Evolutionary conservation across 345 rosid genomes (phyloP).

Genomic region (Adansonia digitata): DNA sequence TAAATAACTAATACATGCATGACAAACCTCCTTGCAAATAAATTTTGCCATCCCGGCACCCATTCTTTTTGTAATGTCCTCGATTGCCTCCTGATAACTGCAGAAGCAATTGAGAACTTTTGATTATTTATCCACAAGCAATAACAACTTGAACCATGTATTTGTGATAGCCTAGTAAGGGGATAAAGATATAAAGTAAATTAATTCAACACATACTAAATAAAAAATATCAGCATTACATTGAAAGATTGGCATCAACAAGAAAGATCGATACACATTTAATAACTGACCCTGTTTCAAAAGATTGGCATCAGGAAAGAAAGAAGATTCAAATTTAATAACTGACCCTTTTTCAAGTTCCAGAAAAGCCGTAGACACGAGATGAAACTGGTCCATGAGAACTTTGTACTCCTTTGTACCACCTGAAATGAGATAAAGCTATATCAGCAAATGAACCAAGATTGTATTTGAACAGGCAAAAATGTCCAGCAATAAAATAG

Average conservation of each 20-base stretch:
- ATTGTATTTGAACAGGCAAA: too few relatives aligned
- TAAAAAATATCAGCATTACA: neutral
- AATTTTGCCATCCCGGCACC: conserved; percentile 98
- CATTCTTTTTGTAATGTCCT: conserved; percentile 75
- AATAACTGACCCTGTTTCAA: conserved; percentile 55
- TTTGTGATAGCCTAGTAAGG: neutral
- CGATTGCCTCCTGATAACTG: conserved; percentile 82
- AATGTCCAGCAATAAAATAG: too few relatives aligned
- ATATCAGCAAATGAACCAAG: conserved; percentile 1
- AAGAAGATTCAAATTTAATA: neutral
- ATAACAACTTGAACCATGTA: neutral
- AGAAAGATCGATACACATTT: neutral
- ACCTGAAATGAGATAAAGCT: conserved; percentile 41
- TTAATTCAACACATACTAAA: too few relatives aligned
- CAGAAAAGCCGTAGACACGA: conserved; percentile 72
- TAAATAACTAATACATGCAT: conserved; percentile 9
- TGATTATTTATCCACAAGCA: neutral
- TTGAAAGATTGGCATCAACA: neutral
- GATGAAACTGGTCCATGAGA: conserved; percentile 89
- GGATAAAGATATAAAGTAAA: too few relatives aligned
- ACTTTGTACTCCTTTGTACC: conserved; percentile 78
- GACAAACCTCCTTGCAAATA: conserved; percentile 81
- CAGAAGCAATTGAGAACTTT: conserved; percentile 8
- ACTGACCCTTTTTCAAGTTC: conserved; percentile 76
- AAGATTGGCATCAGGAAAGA: neutral